Percentiles rank a stretch among this genome's conserved stretches.
phyloP scores from a whole-genome alignment of 2,329 filamentous ascomycete genomes.

The Pseudogymnoascus verrucosus region DNA sequence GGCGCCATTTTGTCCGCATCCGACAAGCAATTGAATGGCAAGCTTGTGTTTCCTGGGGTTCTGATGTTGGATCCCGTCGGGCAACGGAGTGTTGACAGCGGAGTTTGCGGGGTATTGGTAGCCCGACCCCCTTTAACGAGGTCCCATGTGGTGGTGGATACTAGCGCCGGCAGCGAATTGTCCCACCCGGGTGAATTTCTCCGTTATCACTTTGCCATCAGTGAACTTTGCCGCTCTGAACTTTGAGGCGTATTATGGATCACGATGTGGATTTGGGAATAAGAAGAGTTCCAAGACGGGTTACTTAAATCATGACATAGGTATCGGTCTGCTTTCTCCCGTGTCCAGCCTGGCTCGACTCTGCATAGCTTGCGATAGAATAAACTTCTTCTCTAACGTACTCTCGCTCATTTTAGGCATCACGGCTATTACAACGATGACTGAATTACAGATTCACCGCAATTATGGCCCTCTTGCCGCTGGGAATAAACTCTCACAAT shows the following conservation, averaged over 20 bases:
- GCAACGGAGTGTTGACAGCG: background rate
- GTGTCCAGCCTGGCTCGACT: background rate
- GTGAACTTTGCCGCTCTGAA: background rate
- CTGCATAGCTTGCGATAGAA: background rate
- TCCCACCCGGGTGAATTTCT: background rate
- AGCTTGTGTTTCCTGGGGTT: background rate
- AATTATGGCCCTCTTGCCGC: background rate
- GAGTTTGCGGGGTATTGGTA: background rate
- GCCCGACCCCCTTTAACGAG: background rate
- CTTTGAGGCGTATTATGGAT: background rate
- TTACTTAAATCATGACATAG: background rate
- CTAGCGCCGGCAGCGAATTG: background rate
- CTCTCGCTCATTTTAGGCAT: background rate
- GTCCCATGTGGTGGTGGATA: background rate
- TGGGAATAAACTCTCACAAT: background rate
- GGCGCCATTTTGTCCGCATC: background rate
- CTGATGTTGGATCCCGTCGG: background rate
- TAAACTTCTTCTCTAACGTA: background rate
- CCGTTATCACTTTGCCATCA: background rate
- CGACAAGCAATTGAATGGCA: background rate
- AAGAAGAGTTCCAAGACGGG: background rate
- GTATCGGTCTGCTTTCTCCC: background rate
- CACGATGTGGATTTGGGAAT: background rate
- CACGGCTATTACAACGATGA: background rate
- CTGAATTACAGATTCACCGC: background rate